Conservation (phyloP, 176 grass and related monocot species). For the Tillandsia leiboldiana region DNA sequence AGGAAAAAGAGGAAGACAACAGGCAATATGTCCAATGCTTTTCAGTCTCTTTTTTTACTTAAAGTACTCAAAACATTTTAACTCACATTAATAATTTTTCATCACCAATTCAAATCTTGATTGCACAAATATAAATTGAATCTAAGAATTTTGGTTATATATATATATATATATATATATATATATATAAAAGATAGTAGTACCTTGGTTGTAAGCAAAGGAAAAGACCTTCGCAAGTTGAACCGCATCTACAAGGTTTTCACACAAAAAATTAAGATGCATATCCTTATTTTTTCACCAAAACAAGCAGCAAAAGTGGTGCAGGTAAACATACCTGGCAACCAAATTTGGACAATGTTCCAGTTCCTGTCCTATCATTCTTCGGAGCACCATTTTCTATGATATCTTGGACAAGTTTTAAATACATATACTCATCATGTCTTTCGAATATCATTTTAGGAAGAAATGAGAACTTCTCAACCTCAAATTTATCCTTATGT, state of each 20-base stretch:
- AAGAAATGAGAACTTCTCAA: constrained; percentile 53
- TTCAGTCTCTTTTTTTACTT: too few relatives aligned
- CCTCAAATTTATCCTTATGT: constrained; percentile 52
- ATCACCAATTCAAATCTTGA: too few relatives aligned
- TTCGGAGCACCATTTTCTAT: constrained; percentile 47
- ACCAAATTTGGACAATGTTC: constrained; percentile 85
- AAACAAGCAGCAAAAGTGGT: constrained; percentile 5
- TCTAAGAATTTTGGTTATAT: background rate
- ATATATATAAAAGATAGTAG: background rate
- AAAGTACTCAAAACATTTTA: too few relatives aligned
- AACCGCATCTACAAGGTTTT: constrained; percentile 53
- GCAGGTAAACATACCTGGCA: constrained; percentile 51
- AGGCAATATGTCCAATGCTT: background rate
- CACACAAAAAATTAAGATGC: constrained; percentile 11
- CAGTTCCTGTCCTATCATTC: constrained; percentile 83
- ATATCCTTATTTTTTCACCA: constrained; percentile 16
- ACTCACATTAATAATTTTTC: too few relatives aligned
- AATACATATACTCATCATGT: constrained; percentile 74
- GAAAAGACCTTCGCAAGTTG: constrained; percentile 77
- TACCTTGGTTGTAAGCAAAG: constrained; percentile 88
- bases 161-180: background rate
- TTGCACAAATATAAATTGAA: background rate
- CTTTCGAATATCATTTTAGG: constrained; percentile 62
- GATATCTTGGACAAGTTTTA: constrained; percentile 74
- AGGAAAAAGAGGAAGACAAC: background rate